Conservation (phyloP, 139 green algal genomes). For the Bryopsis sp. region DNA sequence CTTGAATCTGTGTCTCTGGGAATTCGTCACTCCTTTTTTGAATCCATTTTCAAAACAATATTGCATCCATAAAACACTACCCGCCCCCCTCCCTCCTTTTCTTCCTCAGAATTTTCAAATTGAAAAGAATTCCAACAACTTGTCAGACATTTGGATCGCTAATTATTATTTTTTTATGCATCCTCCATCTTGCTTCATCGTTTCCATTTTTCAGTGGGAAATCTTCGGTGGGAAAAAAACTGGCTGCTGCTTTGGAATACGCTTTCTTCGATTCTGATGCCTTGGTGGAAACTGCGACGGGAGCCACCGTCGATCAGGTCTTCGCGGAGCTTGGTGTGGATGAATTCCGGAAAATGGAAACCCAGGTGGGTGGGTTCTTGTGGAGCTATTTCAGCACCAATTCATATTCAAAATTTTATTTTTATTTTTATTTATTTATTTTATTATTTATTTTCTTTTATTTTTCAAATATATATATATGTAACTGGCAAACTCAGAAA, state of each 20-base stretch:
- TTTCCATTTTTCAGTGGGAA: constrained; percentile 49
- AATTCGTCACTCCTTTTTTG: too few species aligned
- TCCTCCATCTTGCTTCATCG: background rate
- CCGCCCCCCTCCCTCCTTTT: too few species aligned
- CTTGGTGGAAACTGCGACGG: constrained; percentile 58
- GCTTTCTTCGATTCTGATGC: constrained; percentile 77
- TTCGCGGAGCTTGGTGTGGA: constrained; percentile 76
- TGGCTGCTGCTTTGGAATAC: constrained; percentile 50
- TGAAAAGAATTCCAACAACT: too few species aligned
- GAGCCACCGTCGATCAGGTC: constrained; percentile 53
- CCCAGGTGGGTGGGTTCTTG: constrained; percentile 31
- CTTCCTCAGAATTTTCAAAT: too few species aligned
- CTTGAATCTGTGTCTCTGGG: background rate
- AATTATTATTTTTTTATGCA: too few species aligned
- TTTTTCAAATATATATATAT: too few species aligned
- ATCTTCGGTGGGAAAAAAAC: constrained; percentile 41
- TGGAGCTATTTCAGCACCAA: background rate
- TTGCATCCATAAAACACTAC: too few species aligned
- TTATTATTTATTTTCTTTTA: background rate
- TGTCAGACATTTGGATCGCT: too few species aligned
- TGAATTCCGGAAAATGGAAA: constrained; percentile 74
- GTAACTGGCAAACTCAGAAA: too few species aligned
- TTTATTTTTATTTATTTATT: too few species aligned
- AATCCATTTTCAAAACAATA: too few species aligned
- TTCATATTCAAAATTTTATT: background rate